Evolutionary conservation across 2,329 filamentous ascomycete species (phyloP).

Genomic region (Fusarium oligoseptatum): DNA sequence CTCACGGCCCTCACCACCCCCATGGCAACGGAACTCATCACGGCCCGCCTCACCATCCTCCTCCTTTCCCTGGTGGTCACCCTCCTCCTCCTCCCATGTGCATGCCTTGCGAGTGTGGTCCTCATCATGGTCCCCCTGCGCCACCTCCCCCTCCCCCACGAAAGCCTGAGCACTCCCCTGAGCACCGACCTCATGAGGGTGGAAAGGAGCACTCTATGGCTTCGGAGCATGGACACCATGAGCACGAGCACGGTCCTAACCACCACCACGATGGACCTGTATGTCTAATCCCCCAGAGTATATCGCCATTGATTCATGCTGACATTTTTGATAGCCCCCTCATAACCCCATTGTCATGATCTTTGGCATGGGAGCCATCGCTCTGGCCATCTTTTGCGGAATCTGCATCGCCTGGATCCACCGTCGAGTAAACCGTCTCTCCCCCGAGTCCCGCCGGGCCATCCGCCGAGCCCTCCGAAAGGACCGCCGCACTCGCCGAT

Average conservation of each 20-base stretch:
- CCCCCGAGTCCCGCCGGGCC: constrained; percentile 39
- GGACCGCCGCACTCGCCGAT: constrained; percentile 46
- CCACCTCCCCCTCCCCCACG: constrained; percentile 38
- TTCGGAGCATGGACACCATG: constrained; percentile 4
- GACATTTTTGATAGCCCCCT: constrained; percentile 22
- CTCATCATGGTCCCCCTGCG: constrained; percentile 43
- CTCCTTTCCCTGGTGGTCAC: constrained; percentile 36
- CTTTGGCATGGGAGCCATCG: constrained; percentile 42
- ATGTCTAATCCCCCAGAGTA: constrained; percentile 11
- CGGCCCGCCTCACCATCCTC: constrained; percentile 18
- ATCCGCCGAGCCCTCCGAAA: constrained; percentile 43
- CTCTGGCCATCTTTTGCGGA: constrained; percentile 45
- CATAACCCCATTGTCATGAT: constrained; percentile 38
- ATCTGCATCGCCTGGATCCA: constrained; percentile 43
- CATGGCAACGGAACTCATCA: constrained; percentile 28
- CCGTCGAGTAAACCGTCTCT: constrained; percentile 35
- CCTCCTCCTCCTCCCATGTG: constrained; percentile 12
- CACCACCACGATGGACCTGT: constrained; percentile 32
- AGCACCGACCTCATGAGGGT: constrained; percentile 4
- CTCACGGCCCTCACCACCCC: not conserved
- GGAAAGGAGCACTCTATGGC: constrained; percentile 19
- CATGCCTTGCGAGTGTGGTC: not conserved
- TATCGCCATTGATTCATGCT: not conserved
- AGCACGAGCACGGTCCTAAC: constrained; percentile 14
- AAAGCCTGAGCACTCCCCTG: constrained; percentile 24